Percentiles rank a stretch among this genome's conserved stretches.
Evolutionary conservation across 257 asterid species (phyloP).

Genomic region (Ocimum tenuiflorum): DNA sequence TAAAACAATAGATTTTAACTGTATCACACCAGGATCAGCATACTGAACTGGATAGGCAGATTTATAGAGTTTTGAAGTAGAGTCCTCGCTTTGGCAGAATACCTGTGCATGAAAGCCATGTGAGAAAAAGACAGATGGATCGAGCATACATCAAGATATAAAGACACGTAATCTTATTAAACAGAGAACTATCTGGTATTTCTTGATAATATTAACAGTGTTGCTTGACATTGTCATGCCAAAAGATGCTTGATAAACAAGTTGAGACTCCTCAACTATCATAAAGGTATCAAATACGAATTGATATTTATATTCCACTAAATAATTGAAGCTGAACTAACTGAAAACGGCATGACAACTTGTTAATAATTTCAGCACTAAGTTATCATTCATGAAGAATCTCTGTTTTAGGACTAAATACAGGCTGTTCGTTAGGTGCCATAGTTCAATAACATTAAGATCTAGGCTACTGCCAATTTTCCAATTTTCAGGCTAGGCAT

Average conservation of each 20-base stretch:
- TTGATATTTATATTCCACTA: neutral
- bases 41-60: constrained; percentile 30
- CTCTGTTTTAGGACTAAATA: neutral
- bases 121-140: constrained; percentile 14
- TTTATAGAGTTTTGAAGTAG: constrained; percentile 19
- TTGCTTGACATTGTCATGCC: neutral
- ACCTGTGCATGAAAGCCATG: constrained; percentile 40
- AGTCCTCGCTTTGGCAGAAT: constrained; percentile 41
- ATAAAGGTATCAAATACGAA: neutral
- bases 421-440: too few species aligned
- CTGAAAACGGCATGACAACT: neutral
- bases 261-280: constrained; percentile 1
- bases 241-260: neutral
- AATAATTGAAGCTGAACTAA: neutral
- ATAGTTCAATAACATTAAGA: neutral
- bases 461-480: neutral
- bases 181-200: too few species aligned
- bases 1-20: too few species aligned
- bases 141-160: neutral
- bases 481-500: neutral
- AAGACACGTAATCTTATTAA: neutral
- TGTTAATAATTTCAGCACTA: neutral
- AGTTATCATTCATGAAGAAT: neutral
- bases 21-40: constrained; percentile 39
- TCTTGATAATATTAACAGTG: neutral